Evolutionary conservation across 2,329 filamentous ascomycete species (phyloP).

Genomic region (Bretziella fagacearum): DNA sequence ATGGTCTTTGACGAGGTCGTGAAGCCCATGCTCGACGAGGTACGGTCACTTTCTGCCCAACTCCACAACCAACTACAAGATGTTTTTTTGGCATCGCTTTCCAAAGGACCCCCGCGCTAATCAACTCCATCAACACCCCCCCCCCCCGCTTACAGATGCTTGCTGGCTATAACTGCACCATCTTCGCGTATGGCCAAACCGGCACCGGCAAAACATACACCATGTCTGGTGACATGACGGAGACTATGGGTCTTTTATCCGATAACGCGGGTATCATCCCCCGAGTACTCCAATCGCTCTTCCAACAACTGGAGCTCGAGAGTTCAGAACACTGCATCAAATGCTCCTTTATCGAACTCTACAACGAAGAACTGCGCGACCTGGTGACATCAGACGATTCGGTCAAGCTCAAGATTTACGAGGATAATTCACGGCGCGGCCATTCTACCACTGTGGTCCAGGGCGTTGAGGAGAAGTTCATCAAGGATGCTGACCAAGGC

Average conservation of each 20-base stretch:
- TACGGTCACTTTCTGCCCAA: constrained; percentile 30
- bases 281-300: constrained; percentile 71
- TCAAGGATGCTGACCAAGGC: constrained; percentile 67
- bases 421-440: constrained; percentile 76
- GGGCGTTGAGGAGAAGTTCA: constrained; percentile 93
- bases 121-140: too few species aligned
- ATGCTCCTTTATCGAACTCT: constrained; percentile 95
- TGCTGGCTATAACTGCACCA: constrained; percentile 89
- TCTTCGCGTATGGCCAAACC: constrained; percentile 96
- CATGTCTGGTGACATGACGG: constrained; percentile 95
- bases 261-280: constrained; percentile 93
- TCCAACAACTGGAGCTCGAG: constrained; percentile 64
- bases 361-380: constrained; percentile 93
- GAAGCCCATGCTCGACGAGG: constrained; percentile 80
- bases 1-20: constrained; percentile 96
- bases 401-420: constrained; percentile 84
- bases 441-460: constrained; percentile 76
- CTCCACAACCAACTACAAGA: neutral
- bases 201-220: constrained; percentile 98
- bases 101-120: too few species aligned
- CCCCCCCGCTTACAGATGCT: constrained; percentile 57
- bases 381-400: constrained; percentile 67
- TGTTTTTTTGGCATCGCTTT: neutral
- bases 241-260: constrained; percentile 68
- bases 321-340: constrained; percentile 78